Conservation (phyloP, 495 filamentous ascomycete genomes). For the Hypoxylon crocopeplum region DNA sequence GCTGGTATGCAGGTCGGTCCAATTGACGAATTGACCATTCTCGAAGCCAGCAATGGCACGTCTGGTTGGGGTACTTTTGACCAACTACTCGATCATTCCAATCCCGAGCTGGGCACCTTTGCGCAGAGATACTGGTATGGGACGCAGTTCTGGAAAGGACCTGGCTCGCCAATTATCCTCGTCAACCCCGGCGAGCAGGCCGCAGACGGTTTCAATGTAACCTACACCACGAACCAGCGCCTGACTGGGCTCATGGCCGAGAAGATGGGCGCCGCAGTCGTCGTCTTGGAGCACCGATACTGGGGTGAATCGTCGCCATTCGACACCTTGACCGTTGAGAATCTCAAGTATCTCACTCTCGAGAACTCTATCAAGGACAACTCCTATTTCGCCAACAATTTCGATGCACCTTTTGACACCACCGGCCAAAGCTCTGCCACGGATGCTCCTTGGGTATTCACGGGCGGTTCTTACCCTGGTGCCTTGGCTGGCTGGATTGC, state of each 20-base stretch:
- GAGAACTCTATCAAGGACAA: conserved; percentile 68
- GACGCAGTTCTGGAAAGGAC: conserved; percentile 60
- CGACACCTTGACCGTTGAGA: conserved; percentile 58
- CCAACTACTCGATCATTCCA: conserved; percentile 63
- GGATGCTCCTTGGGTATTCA: conserved; percentile 68
- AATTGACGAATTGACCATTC: conserved; percentile 27
- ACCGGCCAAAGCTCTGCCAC: conserved; percentile 58
- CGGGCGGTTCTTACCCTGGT: conserved; percentile 70
- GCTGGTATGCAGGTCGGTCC: conserved; percentile 42
- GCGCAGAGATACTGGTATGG: conserved; percentile 64
- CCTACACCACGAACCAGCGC: conserved; percentile 60
- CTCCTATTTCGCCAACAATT: conserved; percentile 66
- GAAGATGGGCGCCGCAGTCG: conserved; percentile 62
- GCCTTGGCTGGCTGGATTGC: conserved; percentile 69
- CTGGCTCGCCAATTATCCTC: conserved; percentile 60
- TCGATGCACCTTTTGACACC: conserved; percentile 63
- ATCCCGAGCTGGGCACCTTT: conserved; percentile 63
- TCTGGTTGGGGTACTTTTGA: conserved; percentile 51
- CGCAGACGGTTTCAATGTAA: conserved; percentile 58
- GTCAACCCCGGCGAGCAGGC: conserved; percentile 67
- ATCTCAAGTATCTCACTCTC: conserved; percentile 67
- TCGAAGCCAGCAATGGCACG: conserved; percentile 12
- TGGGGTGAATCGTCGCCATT: conserved; percentile 70
- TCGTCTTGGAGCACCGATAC: conserved; percentile 66
- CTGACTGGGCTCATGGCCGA: conserved; percentile 61